Base-by-base conservation (phyloP, 345 rosid species). In the Hibiscus mutabilis region DNA sequence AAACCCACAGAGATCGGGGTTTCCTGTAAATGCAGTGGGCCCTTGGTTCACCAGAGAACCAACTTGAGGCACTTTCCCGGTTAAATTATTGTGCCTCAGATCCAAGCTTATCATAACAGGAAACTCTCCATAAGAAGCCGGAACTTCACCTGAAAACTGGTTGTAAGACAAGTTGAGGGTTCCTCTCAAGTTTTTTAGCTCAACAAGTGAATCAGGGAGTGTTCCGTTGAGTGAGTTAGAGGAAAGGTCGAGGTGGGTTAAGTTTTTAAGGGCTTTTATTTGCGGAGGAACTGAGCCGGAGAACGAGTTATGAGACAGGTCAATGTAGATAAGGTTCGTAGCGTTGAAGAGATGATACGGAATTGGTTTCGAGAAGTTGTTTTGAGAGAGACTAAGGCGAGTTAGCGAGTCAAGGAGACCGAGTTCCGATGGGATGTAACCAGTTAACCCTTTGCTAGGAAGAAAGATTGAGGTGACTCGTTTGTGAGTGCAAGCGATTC, bases 11-110 rank as follows among this genome's bases (percentile, higher is more conserved):
- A 95, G 91, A 66, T 81, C 62, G 0, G 88, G 88, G 76, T 95
- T 95, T 53, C 91, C 97, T 0, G 91, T 69, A 71, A 95, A 95
- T 29, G 97, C 99, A 3, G 96, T 92, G 6, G 99, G 97, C n/a
- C 99, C 99, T 70, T 91, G 99, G 79, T 86, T 95, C 73, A 95
- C 63, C 68, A 95, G 69, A 37, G 99, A 92, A 1, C 99, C 97
- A 11, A 82, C 82, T 74, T 82, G 82, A 49, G 99, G 99, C 56
- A 95, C 88, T 80, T 84, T 88, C 15, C 99, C 97, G n/a, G 90
- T 82, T 58, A 95, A 90, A 75, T 90, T 89, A 68, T 95, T 95
- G 61, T 90, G 82, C 69, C 88, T 77, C 60, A 95, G 86, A 83
- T 95, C 99, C 75, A 95, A 83, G 78, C 93, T 95, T 15, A 95